phyloP scores from a whole-genome alignment of 148 eudicot genomes.

The Hydrangea macrophylla region DNA sequence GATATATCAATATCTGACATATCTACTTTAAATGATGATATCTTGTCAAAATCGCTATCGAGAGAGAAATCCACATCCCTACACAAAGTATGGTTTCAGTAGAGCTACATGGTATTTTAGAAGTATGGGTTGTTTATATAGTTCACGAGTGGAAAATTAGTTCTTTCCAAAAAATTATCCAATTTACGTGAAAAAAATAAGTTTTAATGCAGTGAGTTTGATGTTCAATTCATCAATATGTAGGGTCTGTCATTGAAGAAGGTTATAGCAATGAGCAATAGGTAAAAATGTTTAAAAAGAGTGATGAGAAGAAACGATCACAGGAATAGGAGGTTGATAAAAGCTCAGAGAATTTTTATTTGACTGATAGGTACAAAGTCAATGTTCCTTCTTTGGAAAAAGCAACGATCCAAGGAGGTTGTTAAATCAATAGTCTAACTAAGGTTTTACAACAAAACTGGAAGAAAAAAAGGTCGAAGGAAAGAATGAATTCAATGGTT shows the following conservation, averaged over 20 bases:
- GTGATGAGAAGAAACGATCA: not conserved
- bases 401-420: too few species aligned
- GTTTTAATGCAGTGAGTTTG: not conserved
- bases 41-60: conserved; percentile 69
- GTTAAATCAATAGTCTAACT: too few species aligned
- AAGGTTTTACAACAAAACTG: not conserved
- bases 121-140: not conserved
- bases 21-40: conserved; percentile 75
- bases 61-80: conserved; percentile 92
- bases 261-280: not conserved
- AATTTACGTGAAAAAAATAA: not conserved
- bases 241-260: not conserved
- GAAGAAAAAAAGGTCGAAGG: not conserved
- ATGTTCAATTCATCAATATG: not conserved
- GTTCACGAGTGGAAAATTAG: not conserved
- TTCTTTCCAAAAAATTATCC: not conserved
- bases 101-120: not conserved
- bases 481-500: conserved; percentile 2
- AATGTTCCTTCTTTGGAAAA: not conserved
- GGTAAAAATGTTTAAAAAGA: not conserved
- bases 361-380: not conserved
- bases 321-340: not conserved
- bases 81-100: conserved; percentile 16
- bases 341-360: not conserved
- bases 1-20: conserved; percentile 74